Evolutionary conservation across 106 monocot genomes (phyloP).

Genomic region (Agapanthus africanus): DNA sequence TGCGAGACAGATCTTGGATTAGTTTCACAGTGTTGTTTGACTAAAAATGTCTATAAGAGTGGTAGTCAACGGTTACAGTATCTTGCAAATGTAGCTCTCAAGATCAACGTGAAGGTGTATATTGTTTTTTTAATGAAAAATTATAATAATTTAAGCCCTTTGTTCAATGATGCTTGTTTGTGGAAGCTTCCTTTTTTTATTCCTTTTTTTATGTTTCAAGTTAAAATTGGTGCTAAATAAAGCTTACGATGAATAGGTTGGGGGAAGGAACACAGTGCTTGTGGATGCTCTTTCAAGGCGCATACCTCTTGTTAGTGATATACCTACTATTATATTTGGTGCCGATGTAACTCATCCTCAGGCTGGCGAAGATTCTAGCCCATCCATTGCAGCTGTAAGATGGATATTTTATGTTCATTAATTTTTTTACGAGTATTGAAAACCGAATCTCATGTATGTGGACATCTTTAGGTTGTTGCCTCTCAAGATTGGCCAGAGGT

Average conservation of each 20-base stretch:
- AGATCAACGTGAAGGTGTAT: constrained; percentile 94
- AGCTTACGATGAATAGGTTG: constrained; percentile 46
- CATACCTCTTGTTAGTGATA: constrained; percentile 83
- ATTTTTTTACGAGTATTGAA: neutral
- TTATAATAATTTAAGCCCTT: neutral
- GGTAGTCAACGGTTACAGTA: constrained; percentile 86
- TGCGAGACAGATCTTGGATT: constrained; percentile 97
- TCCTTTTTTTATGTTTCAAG: neutral
- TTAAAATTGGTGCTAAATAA: too few relatives aligned
- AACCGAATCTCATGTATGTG: too few relatives aligned
- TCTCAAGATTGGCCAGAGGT: constrained; percentile 99
- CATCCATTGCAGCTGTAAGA: constrained; percentile 96
- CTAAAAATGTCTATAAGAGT: constrained; percentile 82
- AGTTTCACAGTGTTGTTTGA: constrained; percentile 93
- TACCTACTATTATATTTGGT: constrained; percentile 94
- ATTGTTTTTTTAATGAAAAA: neutral
- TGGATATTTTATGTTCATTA: constrained; percentile 43
- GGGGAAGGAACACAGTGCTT: constrained; percentile 94
- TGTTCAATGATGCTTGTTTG: neutral
- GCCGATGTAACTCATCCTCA: constrained; percentile 99
- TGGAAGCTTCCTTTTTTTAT: too few relatives aligned
- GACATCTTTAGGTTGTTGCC: constrained; percentile 97
- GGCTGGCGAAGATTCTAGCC: constrained; percentile 91
- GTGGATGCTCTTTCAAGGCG: constrained; percentile 64
- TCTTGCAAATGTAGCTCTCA: constrained; percentile 95